Evolutionary conservation across 2,329 filamentous ascomycete species (phyloP).

Genomic region (Penicillium nordicum): DNA sequence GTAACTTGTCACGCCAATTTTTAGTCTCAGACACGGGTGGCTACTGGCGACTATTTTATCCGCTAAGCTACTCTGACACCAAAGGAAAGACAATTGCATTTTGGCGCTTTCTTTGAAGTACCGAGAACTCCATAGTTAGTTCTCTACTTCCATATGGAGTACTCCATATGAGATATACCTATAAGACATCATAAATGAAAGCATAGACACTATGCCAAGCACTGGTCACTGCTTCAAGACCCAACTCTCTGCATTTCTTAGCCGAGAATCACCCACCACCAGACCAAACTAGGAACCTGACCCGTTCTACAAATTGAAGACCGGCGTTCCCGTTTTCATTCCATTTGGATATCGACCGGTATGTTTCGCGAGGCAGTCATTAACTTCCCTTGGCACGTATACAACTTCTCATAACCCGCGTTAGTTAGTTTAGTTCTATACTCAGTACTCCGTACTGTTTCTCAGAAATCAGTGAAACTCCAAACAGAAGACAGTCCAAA

Average conservation of each 20-base stretch:
- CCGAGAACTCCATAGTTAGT: neutral
- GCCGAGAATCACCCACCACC: neutral
- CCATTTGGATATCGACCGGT: neutral
- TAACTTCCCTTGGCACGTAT: neutral
- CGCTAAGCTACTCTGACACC: neutral
- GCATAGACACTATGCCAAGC: neutral
- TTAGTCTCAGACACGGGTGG: neutral
- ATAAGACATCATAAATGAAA: neutral
- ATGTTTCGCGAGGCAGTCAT: neutral
- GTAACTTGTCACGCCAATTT: neutral
- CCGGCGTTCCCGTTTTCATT: neutral
- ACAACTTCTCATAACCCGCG: neutral
- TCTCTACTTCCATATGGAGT: neutral
- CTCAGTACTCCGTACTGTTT: too few species aligned
- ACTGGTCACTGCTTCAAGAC: neutral
- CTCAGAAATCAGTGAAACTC: too few species aligned
- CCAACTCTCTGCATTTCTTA: neutral
- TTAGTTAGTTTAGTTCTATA: neutral
- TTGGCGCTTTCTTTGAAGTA: neutral
- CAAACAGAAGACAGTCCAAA: too few species aligned
- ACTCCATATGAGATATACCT: too few species aligned
- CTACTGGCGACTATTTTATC: neutral
- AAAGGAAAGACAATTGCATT: conserved; percentile 9
- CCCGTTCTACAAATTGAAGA: neutral
- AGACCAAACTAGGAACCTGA: neutral